Evolutionary conservation across 1,139 yeast species (phyloP).

Genomic region (Saccharomyces hybrid): DNA sequence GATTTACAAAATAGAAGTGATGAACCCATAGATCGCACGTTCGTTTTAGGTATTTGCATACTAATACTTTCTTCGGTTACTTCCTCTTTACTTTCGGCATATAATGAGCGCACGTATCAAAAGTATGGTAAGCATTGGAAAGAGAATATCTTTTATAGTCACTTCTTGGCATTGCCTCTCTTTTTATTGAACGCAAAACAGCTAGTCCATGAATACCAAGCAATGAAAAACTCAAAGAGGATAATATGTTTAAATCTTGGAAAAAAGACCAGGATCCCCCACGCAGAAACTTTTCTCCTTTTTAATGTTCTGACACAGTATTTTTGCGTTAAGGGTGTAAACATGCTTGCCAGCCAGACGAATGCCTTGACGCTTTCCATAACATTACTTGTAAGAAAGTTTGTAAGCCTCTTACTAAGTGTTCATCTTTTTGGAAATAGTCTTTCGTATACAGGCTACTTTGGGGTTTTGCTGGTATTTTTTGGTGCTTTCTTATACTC

Average conservation of each 20-base stretch:
- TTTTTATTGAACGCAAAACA: conserved; percentile 36
- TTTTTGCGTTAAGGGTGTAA: conserved; percentile 61
- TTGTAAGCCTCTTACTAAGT: conserved; percentile 51
- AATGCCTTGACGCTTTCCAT: conserved; percentile 57
- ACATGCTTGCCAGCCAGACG: conserved; percentile 48
- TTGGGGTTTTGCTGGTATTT: conserved; percentile 48
- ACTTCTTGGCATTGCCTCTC: conserved; percentile 50
- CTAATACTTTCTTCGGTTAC: conserved; percentile 43
- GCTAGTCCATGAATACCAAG: conserved; percentile 18
- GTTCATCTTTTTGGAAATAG: conserved; percentile 42
- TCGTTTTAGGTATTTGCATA: conserved; percentile 40
- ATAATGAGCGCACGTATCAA: conserved; percentile 44
- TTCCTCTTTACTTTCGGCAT: conserved; percentile 49
- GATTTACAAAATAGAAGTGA: not conserved
- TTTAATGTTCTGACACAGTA: conserved; percentile 55
- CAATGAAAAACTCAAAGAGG: conserved; percentile 7
- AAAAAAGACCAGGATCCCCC: conserved; percentile 4
- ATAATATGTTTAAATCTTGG: conserved; percentile 7
- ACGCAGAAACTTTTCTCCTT: conserved; percentile 8
- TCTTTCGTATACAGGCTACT: conserved; percentile 35
- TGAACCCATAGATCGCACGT: conserved; percentile 11
- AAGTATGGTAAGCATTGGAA: conserved; percentile 55
- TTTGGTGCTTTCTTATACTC: conserved; percentile 46
- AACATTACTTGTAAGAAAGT: conserved; percentile 52
- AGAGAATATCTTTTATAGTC: conserved; percentile 56